phyloP scores from a whole-genome alignment of 2,329 filamentous ascomycete species.

The Thelonectria olida region DNA sequence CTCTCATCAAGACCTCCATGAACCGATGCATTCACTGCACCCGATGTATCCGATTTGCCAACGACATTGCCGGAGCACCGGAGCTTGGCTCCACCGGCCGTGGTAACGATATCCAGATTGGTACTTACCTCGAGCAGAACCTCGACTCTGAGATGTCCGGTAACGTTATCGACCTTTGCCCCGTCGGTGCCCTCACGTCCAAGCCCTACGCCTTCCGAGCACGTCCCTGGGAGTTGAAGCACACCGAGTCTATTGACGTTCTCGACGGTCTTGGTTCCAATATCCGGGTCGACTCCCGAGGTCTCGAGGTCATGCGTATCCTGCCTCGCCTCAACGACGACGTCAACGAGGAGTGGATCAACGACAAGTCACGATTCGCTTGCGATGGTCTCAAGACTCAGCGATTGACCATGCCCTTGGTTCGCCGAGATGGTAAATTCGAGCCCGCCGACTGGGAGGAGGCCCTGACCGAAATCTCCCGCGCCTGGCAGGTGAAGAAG shows the following conservation, averaged over 20 bases:
- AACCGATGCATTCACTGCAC: slow-evolving; percentile 99
- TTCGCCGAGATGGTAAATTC: slow-evolving; percentile 90
- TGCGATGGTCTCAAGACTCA: slow-evolving; percentile 97
- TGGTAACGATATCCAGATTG: slow-evolving; percentile 97
- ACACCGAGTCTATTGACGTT: slow-evolving; percentile 95
- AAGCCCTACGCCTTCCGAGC: slow-evolving; percentile 98
- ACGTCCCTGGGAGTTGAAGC: slow-evolving; percentile 95
- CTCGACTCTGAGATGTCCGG: slow-evolving; percentile 94
- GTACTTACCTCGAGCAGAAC: slow-evolving; percentile 94
- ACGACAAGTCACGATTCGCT: slow-evolving; percentile 96
- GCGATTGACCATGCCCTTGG: slow-evolving; percentile 89
- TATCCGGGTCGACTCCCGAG: slow-evolving; percentile 91
- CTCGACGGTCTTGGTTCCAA: slow-evolving; percentile 93
- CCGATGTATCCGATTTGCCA: slow-evolving; percentile 95
- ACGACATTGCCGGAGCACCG: slow-evolving; percentile 94
- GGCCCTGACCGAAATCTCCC: slow-evolving; percentile 85
- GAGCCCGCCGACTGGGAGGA: slow-evolving; percentile 96
- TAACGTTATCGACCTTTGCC: slow-evolving; percentile 98
- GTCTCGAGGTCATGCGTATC: slow-evolving; percentile 95
- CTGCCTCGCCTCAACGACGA: slow-evolving; percentile 95
- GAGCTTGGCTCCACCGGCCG: slow-evolving; percentile 94
- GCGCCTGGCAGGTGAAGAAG: slow-evolving; percentile 80
- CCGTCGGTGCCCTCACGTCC: slow-evolving; percentile 93
- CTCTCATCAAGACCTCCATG: slow-evolving; percentile 99
- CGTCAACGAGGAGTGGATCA: slow-evolving; percentile 99